Conservation (phyloP, 768 basidiomycete species). For the Omphalotus guepiniiformis region DNA sequence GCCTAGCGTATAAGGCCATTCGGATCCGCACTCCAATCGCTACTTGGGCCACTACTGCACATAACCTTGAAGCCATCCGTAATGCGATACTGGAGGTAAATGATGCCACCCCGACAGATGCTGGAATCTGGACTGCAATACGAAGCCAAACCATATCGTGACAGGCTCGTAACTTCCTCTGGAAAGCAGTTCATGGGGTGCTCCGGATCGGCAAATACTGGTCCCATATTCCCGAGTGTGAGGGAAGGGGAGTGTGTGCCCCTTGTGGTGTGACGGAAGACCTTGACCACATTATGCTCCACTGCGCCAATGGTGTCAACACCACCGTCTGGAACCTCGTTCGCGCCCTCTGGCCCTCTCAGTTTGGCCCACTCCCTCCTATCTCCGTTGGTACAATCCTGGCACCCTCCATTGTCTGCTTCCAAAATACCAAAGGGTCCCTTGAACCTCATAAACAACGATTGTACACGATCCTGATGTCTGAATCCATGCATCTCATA, state of each 20-base stretch:
- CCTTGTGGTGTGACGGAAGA: slow-evolving; percentile 8
- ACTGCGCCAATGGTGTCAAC: slow-evolving; percentile 4
- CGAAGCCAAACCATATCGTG: neutral
- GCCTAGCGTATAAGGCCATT: slow-evolving; percentile 13
- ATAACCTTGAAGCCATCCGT: slow-evolving; percentile 4
- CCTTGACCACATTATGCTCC: slow-evolving; percentile 13
- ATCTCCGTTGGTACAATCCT: slow-evolving; percentile 2
- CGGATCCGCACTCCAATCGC: neutral
- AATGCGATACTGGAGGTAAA: slow-evolving; percentile 1
- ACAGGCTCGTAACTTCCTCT: slow-evolving; percentile 8
- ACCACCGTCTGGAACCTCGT: slow-evolving; percentile 11
- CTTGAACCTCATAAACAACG: too few species aligned
- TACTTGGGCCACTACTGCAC: neutral
- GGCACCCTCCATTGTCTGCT: too few species aligned
- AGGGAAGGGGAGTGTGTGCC: slow-evolving; percentile 10
- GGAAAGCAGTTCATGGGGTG: slow-evolving; percentile 5
- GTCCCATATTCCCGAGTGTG: slow-evolving; percentile 5
- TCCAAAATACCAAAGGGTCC: too few species aligned
- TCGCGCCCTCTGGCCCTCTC: slow-evolving; percentile 1
- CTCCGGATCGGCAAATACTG: slow-evolving; percentile 10
- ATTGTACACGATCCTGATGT: too few species aligned
- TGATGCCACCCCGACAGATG: neutral
- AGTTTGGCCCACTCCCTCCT: neutral
- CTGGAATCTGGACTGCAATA: slow-evolving; percentile 10
- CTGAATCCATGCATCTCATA: too few species aligned